Conservation (phyloP, 2,329 filamentous ascomycete species). For the Aspergillus neoniger region DNA sequence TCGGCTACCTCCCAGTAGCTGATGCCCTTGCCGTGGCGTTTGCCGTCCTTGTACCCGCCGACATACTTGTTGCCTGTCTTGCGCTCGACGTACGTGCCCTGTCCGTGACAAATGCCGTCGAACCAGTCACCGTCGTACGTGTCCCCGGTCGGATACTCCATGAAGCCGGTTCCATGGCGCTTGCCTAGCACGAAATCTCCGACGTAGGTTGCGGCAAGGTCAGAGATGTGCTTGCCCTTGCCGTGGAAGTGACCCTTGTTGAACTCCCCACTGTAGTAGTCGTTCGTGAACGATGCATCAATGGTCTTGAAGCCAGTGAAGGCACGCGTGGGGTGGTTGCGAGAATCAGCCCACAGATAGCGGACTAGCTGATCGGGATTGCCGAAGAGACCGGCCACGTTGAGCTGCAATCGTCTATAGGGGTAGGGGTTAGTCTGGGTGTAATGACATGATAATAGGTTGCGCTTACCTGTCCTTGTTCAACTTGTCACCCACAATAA, state of each 20-base stretch:
- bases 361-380: conserved; percentile 42
- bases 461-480: conserved; percentile 39
- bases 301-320: conserved; percentile 52
- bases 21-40: conserved; percentile 62
- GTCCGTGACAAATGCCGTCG: conserved; percentile 54
- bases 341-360: conserved; percentile 49
- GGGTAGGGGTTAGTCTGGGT: neutral
- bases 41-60: conserved; percentile 62
- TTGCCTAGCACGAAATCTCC: conserved; percentile 56
- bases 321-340: conserved; percentile 48
- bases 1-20: conserved; percentile 64
- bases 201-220: conserved; percentile 57
- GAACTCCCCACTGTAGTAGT: conserved; percentile 59
- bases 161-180: conserved; percentile 58
- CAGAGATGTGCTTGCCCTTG: conserved; percentile 54
- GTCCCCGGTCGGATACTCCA: conserved; percentile 59
- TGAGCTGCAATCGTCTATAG: conserved; percentile 35
- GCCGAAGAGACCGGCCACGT: conserved; percentile 37
- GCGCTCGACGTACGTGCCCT: conserved; percentile 58
- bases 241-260: conserved; percentile 56
- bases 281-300: conserved; percentile 55
- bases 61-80: conserved; percentile 62
- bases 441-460: conserved; percentile 4
- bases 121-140: conserved; percentile 51
- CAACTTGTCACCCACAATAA: conserved; percentile 46